Evolutionary conservation across 148 eudicot species (phyloP), one percentile per base, ranked within the genome.

Genomic region (Rheum nobile): DNA sequence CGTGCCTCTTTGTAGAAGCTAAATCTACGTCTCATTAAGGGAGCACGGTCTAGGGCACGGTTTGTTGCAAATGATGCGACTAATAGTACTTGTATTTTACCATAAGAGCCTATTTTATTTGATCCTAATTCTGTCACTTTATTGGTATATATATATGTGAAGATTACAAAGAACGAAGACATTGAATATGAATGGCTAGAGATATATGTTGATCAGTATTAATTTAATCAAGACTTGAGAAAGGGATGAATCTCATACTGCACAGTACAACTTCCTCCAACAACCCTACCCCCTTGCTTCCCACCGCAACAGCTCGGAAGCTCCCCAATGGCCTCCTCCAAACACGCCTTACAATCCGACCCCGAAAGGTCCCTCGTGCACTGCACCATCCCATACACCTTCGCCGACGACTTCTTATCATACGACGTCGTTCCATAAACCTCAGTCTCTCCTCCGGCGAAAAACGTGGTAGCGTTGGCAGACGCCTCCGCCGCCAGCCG

Each of bases 161-260:
- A 41, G 11, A 48, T 19, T 48, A 48, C 54, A 48, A 48, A 17
- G 4, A 48, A 16, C 17, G 0, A 41, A 41, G 43, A 41, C 43
- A 41, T 41, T 41, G 43, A 41, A 37, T 41, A 41, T 41, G 11
- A 1, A 41, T 5, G 6, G 2, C 4, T 41, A 41, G 43, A 0
- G 8, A 41, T 5, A 4, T 3, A 41, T 41, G 43, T 41, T 9
- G 43, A 8, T 41, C 43, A 41, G 6, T 9, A 41, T 37, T 47
- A 10, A 0, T 1, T n/a, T n/a, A 50, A 50, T 50, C 26, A 50
- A n/a, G 67, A 16, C 1, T 13, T 32, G 3, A 65, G 70, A 10
- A 85, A 76, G n/a, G 85, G 80, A 35, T 80, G 82, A 6, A 76
- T 85, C 84, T 85, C 88, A 69, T 74, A 85, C 26, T 75, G 61